phyloP scores from a whole-genome alignment of 2,329 filamentous ascomycete species.

The Tolypocladium guangdongense region DNA sequence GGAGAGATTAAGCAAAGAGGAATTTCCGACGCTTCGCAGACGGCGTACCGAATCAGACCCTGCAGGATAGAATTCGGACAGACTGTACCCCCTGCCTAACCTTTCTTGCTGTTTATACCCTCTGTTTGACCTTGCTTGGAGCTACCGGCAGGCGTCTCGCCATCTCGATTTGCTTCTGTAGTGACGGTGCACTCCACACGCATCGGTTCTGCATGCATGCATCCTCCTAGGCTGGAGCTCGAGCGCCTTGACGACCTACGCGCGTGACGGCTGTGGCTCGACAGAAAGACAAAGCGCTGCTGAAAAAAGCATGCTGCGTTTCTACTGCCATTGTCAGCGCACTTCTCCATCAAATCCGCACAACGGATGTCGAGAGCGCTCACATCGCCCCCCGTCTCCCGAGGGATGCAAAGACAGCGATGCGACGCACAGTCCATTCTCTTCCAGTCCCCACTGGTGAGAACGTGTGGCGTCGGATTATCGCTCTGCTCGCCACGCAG shows the following conservation, averaged over 20 bases:
- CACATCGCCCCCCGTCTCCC: not conserved
- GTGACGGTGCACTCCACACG: not conserved
- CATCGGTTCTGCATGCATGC: not conserved
- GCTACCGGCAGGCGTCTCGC: not conserved
- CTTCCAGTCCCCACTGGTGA: not conserved
- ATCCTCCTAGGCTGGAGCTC: no score
- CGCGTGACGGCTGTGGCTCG: not conserved
- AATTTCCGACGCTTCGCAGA: no score
- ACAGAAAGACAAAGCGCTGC: not conserved
- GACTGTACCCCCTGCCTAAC: no score
- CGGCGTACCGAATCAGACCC: no score
- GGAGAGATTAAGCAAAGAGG: no score
- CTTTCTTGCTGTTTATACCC: no score
- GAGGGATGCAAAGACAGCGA: not conserved
- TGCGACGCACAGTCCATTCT: no score
- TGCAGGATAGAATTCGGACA: not conserved
- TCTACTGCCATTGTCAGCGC: not conserved
- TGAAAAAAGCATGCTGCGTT: not conserved
- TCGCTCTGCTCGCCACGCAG: no score
- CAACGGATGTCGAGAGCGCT: not conserved
- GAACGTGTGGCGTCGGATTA: not conserved
- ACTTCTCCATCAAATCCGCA: not conserved
- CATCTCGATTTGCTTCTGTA: not conserved
- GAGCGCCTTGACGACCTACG: not conserved
- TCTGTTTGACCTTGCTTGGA: not conserved